Percentiles rank a stretch among this genome's conserved stretches.
Conservation (phyloP, 2,329 filamentous ascomycete genomes). For the Paraconiothyrium sp. region DNA sequence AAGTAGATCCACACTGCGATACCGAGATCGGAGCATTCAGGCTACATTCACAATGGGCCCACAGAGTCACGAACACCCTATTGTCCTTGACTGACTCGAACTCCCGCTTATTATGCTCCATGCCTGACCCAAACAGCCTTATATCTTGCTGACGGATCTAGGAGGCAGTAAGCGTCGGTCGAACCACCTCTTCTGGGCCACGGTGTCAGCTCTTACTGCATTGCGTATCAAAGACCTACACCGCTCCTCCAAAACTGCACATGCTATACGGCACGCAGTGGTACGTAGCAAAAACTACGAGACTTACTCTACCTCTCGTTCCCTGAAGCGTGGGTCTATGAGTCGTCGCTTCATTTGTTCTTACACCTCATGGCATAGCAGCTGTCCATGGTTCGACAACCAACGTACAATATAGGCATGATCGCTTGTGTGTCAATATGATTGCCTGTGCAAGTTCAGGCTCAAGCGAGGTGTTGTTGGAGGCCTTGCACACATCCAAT, state of each 20-base stretch:
- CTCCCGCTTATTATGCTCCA: not conserved
- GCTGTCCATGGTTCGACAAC: too few species aligned
- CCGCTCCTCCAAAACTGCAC: constrained; percentile 8
- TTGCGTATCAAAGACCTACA: not conserved
- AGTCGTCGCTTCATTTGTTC: too few species aligned
- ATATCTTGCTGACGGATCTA: constrained; percentile 10
- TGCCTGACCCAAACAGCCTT: not conserved
- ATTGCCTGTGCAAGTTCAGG: too few species aligned
- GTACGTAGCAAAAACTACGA: not conserved
- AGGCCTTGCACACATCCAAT: too few species aligned
- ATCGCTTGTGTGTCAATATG: too few species aligned
- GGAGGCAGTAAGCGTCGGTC: constrained; percentile 7
- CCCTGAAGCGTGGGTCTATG: not conserved
- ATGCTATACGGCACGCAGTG: not conserved
- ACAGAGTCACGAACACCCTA: constrained; percentile 1
- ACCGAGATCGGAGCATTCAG: not conserved
- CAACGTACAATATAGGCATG: too few species aligned
- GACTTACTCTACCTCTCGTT: not conserved
- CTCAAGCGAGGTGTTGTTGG: too few species aligned
- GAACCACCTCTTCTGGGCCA: not conserved
- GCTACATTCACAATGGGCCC: not conserved
- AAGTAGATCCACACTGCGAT: not conserved
- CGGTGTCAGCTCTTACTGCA: constrained; percentile 13
- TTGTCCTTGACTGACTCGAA: not conserved
- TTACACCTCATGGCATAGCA: too few species aligned